Base-by-base conservation (phyloP, 495 filamentous ascomycete genomes). In the Aspergillus sclerotioniger region DNA sequence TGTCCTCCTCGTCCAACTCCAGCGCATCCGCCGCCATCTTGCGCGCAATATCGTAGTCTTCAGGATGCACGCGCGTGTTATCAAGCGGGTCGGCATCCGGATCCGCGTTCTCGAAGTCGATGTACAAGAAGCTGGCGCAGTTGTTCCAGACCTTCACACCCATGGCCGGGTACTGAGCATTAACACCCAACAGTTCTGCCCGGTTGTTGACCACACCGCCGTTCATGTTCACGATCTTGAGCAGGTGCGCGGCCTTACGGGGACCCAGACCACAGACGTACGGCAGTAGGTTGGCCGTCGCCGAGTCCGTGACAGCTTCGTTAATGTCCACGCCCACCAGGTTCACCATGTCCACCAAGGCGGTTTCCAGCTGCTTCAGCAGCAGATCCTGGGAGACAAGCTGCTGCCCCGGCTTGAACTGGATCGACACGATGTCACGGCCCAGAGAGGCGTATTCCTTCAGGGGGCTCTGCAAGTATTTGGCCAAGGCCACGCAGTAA, bases 1-100 rank as follows among this genome's bases (percentile, higher is more conserved):
- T 89, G 67, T 98, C 94, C 73, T 98, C 94, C 71, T 98, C 94
- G 64, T 98, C 95, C 62, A 97, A 74, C 67, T 96, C 92, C 45
- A 98, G 76, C 43, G 94, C 95, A 79, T 98, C 94, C 13, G 95
- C 94, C 20, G 94, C 95, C 87, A 98, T 97, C 71, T 98, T 98
- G 52, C 92, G 87, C 17, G 90, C 94, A 44, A 98, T 82, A 51
- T 98, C 94, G 69, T 98, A 98, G 68, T 98, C 94, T 80, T 98
- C 94, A 7, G 94, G 94, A 67, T 98, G 94, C 15, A 98, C 90
- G 71, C 94, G 85, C 28, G 94, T 98, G 68, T 95, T 96, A 71
- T 98, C 94, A 6, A 98, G 81, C 29, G 94, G 95, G 66, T 98
- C 95, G 0, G 91, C 57, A 59, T 89, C 83, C 0, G 86, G 80